Conservation (phyloP, 129 eudicot genomes). For the Dittrichia graveolens region DNA sequence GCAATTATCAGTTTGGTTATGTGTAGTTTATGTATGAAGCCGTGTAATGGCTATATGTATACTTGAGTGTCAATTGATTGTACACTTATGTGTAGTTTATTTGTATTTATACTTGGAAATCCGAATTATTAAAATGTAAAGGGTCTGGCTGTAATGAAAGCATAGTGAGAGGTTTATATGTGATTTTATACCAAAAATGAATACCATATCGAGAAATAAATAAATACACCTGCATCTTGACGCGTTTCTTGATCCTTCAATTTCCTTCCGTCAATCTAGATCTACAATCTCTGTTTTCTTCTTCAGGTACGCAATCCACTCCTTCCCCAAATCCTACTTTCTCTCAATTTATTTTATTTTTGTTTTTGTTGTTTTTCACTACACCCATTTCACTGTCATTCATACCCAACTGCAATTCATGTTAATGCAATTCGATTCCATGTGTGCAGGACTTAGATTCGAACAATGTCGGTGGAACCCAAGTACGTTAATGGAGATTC, state of each 20-base stretch:
- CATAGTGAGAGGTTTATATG: slow-evolving; percentile 5
- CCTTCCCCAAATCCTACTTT: slow-evolving; percentile 13
- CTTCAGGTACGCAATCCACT: slow-evolving; percentile 24
- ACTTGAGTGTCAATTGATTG: too few relatives aligned
- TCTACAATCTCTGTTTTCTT: slow-evolving; percentile 26
- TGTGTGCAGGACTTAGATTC: neutral
- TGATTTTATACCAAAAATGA: neutral
- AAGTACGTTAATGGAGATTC: slow-evolving; percentile 15
- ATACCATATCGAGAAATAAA: neutral
- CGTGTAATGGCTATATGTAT: too few relatives aligned
- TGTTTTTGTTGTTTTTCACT: neutral
- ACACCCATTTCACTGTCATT: neutral
- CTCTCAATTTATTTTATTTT: too few relatives aligned
- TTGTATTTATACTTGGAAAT: too few relatives aligned
- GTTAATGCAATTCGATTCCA: slow-evolving; percentile 20
- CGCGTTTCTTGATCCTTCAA: slow-evolving; percentile 31
- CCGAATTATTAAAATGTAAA: neutral
- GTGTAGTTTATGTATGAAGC: too few relatives aligned
- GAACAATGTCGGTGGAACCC: slow-evolving; percentile 35
- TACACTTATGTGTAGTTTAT: too few relatives aligned
- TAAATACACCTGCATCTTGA: slow-evolving; percentile 20
- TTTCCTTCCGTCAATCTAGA: slow-evolving; percentile 31
- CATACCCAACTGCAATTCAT: slow-evolving; percentile 1
- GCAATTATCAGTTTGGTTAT: too few relatives aligned
- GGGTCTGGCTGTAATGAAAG: slow-evolving; percentile 11